phyloP scores from a whole-genome alignment of 768 basidiomycete genomes.

The Tulasnella sp. region DNA sequence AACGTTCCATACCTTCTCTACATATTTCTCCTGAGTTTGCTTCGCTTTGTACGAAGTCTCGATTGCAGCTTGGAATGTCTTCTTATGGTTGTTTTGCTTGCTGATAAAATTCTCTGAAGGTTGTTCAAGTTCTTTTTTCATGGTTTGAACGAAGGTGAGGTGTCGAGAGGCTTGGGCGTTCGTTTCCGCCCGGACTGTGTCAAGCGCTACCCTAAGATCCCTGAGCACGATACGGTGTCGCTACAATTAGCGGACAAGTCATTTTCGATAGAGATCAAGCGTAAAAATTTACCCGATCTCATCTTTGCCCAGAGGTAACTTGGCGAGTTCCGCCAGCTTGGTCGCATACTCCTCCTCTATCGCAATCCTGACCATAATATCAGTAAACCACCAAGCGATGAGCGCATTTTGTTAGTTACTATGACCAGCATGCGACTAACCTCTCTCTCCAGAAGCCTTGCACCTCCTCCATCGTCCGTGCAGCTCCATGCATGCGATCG shows the following conservation, averaged over 20 bases:
- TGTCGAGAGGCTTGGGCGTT: constrained; percentile 80
- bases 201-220: constrained; percentile 78
- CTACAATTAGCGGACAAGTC: not conserved
- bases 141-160: constrained; percentile 68
- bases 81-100: constrained; percentile 74
- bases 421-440: constrained; percentile 51
- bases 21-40: constrained; percentile 81
- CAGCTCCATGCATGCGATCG: constrained; percentile 85
- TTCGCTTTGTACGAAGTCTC: constrained; percentile 92
- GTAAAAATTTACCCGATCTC: constrained; percentile 78
- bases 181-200: constrained; percentile 79
- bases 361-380: constrained; percentile 57
- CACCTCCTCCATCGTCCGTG: constrained; percentile 86
- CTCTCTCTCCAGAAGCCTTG: constrained; percentile 91
- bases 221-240: constrained; percentile 47
- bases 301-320: constrained; percentile 74
- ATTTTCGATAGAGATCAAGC: not conserved
- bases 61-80: constrained; percentile 68
- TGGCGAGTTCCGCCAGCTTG: constrained; percentile 76
- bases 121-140: constrained; percentile 75
- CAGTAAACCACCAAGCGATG: not conserved
- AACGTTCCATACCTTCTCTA: constrained; percentile 58
- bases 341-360: constrained; percentile 98
- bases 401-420: not conserved
- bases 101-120: constrained; percentile 61